Evolutionary conservation across 306 rosid species (phyloP), one percentile per base, ranked within the genome.

Genomic region (Malus asiatica): DNA sequence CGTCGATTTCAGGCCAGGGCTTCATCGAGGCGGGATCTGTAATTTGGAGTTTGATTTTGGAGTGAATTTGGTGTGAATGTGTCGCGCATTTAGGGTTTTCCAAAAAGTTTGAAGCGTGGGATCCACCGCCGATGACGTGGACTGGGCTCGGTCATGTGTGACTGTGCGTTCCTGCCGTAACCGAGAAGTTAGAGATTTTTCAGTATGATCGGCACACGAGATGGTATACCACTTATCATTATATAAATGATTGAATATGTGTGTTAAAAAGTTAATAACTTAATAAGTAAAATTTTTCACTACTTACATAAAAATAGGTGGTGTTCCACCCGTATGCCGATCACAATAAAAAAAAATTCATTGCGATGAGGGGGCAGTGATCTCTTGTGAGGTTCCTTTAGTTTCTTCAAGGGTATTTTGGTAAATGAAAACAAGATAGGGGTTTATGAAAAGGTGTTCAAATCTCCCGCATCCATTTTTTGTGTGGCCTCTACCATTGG

Each of bases 31-130:
- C 22, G 76, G 59, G 79, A 69, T 61, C 51, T 70, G 76, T 70
- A 81, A 87, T 82, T 74, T 83, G 77, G 76, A 68, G 55, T 79
- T 80, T 80, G 86, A 74, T 85, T 86, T 85, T 86, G 73, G 76
- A 72, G 44, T 71, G 66, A 67, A 85, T 88, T 87, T 87, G 77
- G 82, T 65, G 27, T 84, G 83, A 81, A 86, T 88, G 76, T 88
- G 79, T 72, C 83, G 77, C 82, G 89, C 87, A 90, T 90, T 85
- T 90, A 77, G 88, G 87, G 88, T 80, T 85, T 88, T 78, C 76
- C 74, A 62, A 52, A 30, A 6, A 9, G 23, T 18, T 33, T 2
- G 53, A 30, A 66, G 25, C n/a, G 72, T 48, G 62, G 83, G 92
- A 76, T 70, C 85, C 84, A 16, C 32, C 0, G 0, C 14, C 55